Percentiles rank a stretch among this genome's conserved stretches.
phyloP scores from a whole-genome alignment of 208 protist genomes.

The Porcisia hertigi region DNA sequence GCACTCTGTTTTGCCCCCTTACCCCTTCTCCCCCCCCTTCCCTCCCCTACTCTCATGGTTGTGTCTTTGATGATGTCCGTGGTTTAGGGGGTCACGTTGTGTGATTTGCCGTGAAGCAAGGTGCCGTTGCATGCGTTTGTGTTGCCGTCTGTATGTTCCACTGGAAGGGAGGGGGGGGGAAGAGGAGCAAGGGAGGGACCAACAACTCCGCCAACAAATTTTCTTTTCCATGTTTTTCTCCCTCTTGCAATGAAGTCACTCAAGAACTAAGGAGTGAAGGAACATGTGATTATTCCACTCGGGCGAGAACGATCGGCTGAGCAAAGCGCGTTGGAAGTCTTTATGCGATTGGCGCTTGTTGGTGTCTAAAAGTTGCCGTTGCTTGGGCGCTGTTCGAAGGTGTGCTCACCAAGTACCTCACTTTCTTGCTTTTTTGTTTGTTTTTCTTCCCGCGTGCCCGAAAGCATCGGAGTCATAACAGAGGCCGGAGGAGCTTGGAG shows the following conservation, averaged over 20 bases:
- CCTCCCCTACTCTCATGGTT: neutral
- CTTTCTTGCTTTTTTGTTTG: too few species aligned
- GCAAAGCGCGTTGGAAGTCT: neutral
- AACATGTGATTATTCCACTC: neutral
- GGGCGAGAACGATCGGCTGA: neutral
- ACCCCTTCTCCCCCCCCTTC: neutral
- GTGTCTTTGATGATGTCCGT: neutral
- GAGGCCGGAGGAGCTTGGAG: neutral
- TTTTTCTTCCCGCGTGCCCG: neutral
- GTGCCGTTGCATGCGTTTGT: neutral
- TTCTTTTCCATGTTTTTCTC: neutral
- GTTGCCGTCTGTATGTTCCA: neutral
- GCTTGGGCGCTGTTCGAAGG: neutral
- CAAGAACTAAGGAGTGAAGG: neutral
- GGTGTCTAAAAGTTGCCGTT: neutral
- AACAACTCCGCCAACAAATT: neutral
- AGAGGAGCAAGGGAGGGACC: neutral
- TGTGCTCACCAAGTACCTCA: too few species aligned
- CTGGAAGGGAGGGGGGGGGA: neutral
- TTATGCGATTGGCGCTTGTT: neutral
- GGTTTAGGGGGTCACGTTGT: neutral
- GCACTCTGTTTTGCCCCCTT: neutral
- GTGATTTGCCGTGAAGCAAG: neutral
- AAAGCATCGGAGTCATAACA: neutral
- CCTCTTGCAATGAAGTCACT: neutral